phyloP scores from a whole-genome alignment of 805 yeast species.

The Hermanozyma aechmeae region DNA sequence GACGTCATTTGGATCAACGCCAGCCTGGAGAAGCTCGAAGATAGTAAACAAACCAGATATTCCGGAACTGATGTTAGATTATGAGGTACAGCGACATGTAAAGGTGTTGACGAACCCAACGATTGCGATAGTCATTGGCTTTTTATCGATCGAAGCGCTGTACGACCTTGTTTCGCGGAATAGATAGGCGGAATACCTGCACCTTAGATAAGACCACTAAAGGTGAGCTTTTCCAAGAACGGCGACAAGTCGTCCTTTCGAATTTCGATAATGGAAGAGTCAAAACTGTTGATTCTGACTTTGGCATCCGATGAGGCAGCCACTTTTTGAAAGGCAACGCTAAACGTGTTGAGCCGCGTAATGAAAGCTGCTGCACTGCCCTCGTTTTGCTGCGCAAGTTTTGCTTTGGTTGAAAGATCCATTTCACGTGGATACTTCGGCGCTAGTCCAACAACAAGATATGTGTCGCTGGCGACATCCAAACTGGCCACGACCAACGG shows the following conservation, averaged over 20 bases:
- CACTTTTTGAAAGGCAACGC: constrained; percentile 84
- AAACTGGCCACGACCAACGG: constrained; percentile 85
- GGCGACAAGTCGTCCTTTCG: constrained; percentile 80
- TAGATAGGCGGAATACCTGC: too few species aligned
- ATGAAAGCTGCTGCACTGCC: constrained; percentile 35
- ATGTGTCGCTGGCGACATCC: constrained; percentile 65
- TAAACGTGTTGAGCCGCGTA: constrained; percentile 66
- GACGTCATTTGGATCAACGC: constrained; percentile 33
- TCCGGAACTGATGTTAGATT: too few species aligned
- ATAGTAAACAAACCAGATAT: constrained; percentile 61
- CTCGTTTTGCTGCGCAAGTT: constrained; percentile 16
- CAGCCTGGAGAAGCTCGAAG: constrained; percentile 35
- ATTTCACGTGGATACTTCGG: constrained; percentile 60
- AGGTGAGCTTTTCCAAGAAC: constrained; percentile 73
- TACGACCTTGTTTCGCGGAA: too few species aligned
- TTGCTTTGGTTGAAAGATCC: constrained; percentile 25
- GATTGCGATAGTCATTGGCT: too few species aligned
- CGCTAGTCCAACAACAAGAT: constrained; percentile 81
- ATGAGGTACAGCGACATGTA: too few species aligned
- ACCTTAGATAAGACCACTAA: constrained; percentile 50
- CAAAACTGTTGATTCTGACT: constrained; percentile 89
- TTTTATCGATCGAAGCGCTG: too few species aligned
- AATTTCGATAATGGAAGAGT: constrained; percentile 86
- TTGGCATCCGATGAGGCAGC: constrained; percentile 80
- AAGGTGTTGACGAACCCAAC: too few species aligned